Evolutionary conservation across 2,329 filamentous ascomycete species (phyloP).

Genomic region (Zymoseptoria crescenta): DNA sequence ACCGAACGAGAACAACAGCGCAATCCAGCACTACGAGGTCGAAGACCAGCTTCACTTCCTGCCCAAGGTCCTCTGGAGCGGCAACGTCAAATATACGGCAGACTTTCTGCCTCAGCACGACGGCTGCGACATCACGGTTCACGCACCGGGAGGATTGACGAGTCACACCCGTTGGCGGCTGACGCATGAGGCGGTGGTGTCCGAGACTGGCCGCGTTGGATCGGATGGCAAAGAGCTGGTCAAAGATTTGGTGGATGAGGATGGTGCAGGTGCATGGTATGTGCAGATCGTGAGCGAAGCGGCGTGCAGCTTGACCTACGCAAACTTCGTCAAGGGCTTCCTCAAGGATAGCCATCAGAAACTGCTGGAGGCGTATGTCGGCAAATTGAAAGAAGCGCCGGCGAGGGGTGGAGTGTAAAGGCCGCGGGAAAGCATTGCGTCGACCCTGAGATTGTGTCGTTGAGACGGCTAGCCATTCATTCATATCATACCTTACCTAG

Average conservation of each 20-base stretch:
- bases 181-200: constrained; percentile 18
- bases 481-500: too few relatives aligned
- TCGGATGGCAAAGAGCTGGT: not conserved
- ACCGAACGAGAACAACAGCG: constrained; percentile 1
- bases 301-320: constrained; percentile 25
- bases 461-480: too few relatives aligned
- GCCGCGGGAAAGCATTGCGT: constrained; percentile 11
- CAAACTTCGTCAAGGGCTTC: constrained; percentile 28
- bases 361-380: constrained; percentile 25
- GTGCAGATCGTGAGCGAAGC: constrained; percentile 29
- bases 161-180: constrained; percentile 28
- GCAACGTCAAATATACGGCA: constrained; percentile 27
- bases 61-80: constrained; percentile 27
- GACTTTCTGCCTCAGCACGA: constrained; percentile 23
- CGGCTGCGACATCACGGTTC: constrained; percentile 30
- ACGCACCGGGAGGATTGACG: constrained; percentile 30
- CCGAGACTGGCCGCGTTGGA: constrained; percentile 3
- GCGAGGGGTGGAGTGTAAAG: constrained; percentile 8
- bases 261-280: constrained; percentile 20
- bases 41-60: constrained; percentile 32
- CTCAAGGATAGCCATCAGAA: constrained; percentile 26
- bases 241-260: constrained; percentile 16
- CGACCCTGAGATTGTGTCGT: not conserved
- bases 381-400: constrained; percentile 18
- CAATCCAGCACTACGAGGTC: constrained; percentile 25